These are phyloP conservation scores for Dalbergia cultrata DNA, from an alignment of 306 rosid genomes.

Conservation along the genomic window DNA sequence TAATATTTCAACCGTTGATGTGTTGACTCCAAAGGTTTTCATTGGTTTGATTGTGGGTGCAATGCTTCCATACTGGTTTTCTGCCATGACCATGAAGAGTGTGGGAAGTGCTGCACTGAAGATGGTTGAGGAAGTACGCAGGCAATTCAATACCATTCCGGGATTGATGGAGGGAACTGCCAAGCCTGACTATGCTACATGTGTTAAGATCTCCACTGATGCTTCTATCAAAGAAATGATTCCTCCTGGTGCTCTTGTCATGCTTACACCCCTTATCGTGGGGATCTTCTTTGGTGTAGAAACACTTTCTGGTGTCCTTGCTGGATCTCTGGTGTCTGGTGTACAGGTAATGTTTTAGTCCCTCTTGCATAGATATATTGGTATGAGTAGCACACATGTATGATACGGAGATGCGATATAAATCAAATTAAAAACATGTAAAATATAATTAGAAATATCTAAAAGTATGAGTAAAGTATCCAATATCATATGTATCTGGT, in stretches of 20 bases:
- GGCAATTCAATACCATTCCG: slow-evolving; percentile 91
- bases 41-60: slow-evolving; percentile 92
- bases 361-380: neutral
- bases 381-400: too few species aligned
- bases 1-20: slow-evolving; percentile 73
- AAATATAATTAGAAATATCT: too few species aligned
- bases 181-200: slow-evolving; percentile 93
- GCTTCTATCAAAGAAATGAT: slow-evolving; percentile 98
- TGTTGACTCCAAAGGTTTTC: slow-evolving; percentile 89
- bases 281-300: slow-evolving; percentile 96
- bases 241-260: slow-evolving; percentile 96
- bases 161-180: slow-evolving; percentile 96
- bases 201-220: slow-evolving; percentile 94
- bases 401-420: too few species aligned
- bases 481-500: too few species aligned
- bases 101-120: slow-evolving; percentile 96
- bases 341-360: slow-evolving; percentile 69
- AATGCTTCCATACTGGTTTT: slow-evolving; percentile 99
- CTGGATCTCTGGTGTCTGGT: slow-evolving; percentile 93
- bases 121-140: slow-evolving; percentile 99
- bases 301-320: slow-evolving; percentile 96
- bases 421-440: too few species aligned
- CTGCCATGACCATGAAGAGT: slow-evolving; percentile 99
- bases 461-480: too few species aligned
- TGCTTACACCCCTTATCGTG: slow-evolving; percentile 92